Percentiles rank a stretch among this genome's conserved stretches.
These are phyloP conservation scores for Climacium dendroides DNA, from an alignment of 225 moss, liverwort and hornwort genomes.

Conservation along the genomic window DNA sequence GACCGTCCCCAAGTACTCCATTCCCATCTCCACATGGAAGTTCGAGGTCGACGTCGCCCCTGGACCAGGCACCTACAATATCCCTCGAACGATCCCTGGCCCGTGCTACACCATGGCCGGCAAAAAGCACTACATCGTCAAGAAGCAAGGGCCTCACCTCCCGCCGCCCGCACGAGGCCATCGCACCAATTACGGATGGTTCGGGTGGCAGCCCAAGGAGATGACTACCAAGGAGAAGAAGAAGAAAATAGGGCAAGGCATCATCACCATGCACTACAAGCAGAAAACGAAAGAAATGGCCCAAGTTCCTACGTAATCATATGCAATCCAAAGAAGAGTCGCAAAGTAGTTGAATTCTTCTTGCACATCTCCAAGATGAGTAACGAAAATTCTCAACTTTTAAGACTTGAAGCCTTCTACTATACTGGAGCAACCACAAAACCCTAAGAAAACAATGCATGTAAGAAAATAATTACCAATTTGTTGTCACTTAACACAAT, in stretches of 20 bases:
- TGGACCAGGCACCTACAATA: slow-evolving; percentile 21
- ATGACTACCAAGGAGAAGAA: neutral
- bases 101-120: slow-evolving; percentile 18
- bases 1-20: neutral
- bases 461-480: neutral
- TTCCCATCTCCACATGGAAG: slow-evolving; percentile 8
- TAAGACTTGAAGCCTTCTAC: neutral
- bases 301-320: neutral
- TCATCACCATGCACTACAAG: slow-evolving; percentile 22
- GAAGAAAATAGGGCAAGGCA: slow-evolving; percentile 19
- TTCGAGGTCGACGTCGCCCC: neutral
- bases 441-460: neutral
- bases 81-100: neutral
- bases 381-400: neutral
- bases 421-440: neutral
- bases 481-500: neutral
- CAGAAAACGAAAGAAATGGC: neutral
- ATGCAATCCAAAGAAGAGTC: neutral
- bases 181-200: neutral
- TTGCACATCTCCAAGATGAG: neutral
- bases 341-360: neutral
- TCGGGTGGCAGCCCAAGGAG: slow-evolving; percentile 2
- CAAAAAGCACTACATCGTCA: neutral
- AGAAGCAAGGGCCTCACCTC: neutral
- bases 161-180: neutral